Percentiles rank a stretch among this genome's conserved stretches.
Evolutionary conservation across 805 yeast species (phyloP).

Genomic region (Wickerhamomyces rabaulensis): DNA sequence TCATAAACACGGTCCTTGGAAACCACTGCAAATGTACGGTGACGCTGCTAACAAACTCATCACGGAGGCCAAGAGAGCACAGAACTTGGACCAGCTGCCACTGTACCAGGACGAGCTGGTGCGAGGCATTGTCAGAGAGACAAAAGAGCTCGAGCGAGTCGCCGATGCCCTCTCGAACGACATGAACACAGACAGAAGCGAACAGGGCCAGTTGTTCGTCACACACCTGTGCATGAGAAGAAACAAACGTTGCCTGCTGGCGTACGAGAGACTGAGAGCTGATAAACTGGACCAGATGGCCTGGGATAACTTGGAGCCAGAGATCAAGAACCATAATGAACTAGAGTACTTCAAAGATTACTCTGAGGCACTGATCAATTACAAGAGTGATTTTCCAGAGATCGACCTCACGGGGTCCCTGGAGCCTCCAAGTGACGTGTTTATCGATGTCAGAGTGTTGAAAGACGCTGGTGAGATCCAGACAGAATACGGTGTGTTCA

Average conservation of each 20-base stretch:
- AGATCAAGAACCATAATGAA: slow-evolving; percentile 68
- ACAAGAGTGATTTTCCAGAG: slow-evolving; percentile 76
- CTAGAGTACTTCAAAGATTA: slow-evolving; percentile 72
- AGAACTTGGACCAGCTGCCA: slow-evolving; percentile 59
- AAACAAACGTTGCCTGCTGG: slow-evolving; percentile 84
- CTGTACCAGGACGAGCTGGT: slow-evolving; percentile 69
- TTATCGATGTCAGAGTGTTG: slow-evolving; percentile 88
- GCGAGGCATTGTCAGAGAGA: slow-evolving; percentile 66
- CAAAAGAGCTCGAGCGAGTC: slow-evolving; percentile 53
- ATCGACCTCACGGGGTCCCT: slow-evolving; percentile 85
- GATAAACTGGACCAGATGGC: slow-evolving; percentile 58
- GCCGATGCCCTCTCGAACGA: slow-evolving; percentile 41
- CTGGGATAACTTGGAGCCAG: slow-evolving; percentile 63
- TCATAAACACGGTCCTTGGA: not conserved
- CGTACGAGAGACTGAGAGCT: slow-evolving; percentile 73
- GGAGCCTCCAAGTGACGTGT: slow-evolving; percentile 86
- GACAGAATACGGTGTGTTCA: slow-evolving; percentile 95
- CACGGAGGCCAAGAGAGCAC: slow-evolving; percentile 77
- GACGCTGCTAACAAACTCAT: slow-evolving; percentile 81
- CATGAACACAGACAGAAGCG: slow-evolving; percentile 34
- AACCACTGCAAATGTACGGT: slow-evolving; percentile 62
- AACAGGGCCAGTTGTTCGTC: slow-evolving; percentile 51
- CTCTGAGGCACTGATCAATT: slow-evolving; percentile 63
- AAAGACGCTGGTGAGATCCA: slow-evolving; percentile 96
- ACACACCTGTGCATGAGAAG: slow-evolving; percentile 75